Base-by-base conservation (phyloP, 2,329 filamentous ascomycete genomes). In the Aspergillus sp. region DNA sequence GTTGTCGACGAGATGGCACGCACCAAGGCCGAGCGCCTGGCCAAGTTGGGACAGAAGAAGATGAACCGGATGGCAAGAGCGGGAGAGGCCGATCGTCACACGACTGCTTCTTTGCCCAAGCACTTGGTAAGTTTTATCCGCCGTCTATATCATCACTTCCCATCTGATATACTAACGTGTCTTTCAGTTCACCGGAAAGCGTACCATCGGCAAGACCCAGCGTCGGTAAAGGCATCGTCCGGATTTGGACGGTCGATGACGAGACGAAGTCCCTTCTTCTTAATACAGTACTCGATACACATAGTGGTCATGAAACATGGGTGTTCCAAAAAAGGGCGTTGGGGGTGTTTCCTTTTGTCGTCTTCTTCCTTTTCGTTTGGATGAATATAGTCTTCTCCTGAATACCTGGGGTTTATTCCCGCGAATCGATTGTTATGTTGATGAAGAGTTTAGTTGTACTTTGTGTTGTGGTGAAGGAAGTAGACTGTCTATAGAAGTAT, bases 51-150 rank as follows among this genome's bases (percentile, higher is more conserved):
- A 71, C 96, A 99, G 88, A 92, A 94, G 85, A 94, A 92, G 87
- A 97, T 96, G 92, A 99, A 99, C 83, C 87, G 94, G 67, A 95
- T 96, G 90, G 95, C 95, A 48, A 89, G 93, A 78, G 91, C 96
- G 84, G 95, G 95, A 84, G 95, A 99, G 82, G 93, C 90, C 63
- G 95, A 99, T 84, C 88, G 96, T 75, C 94, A 98, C 80, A 87
- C 88, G 63, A 89, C 89, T 58, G 90, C 91, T 39, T 85, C 91
- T 56, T 80, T 96, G 78, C 87, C 89, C 64, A 99, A 96, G 82
- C 95, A 98, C 81, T 84, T 99, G 86, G 89, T 96, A 85, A 78
- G 89, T 85, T 68, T 65, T 47, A 13, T 39, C 54, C 19, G 36
- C 32, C 32, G 30, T n/a, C 60, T 52, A 17, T 53, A n/a, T 13